phyloP scores from a whole-genome alignment of 1,284 basidiomycete genomes.

The Trametes pubescens region DNA sequence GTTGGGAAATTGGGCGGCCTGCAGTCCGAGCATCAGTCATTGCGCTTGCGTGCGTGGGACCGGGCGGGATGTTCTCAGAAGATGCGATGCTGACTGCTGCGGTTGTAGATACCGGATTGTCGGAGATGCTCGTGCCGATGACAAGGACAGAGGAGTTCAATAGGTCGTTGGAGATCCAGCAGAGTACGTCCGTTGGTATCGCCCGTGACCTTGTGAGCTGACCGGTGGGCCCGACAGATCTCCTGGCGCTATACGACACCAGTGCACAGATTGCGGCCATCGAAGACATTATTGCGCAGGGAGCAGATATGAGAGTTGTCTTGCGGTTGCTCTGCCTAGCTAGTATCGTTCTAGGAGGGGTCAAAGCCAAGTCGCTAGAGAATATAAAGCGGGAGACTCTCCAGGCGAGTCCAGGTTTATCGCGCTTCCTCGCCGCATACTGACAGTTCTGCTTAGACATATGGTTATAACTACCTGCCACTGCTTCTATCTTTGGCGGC shows the following conservation, averaged over 20 bases:
- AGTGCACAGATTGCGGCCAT: conserved; percentile 80
- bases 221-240: conserved; percentile 57
- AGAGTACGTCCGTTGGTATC: conserved; percentile 65
- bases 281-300: conserved; percentile 88
- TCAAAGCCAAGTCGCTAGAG: conserved; percentile 90
- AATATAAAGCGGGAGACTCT: conserved; percentile 91
- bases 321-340: conserved; percentile 88
- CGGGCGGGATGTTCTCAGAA: conserved; percentile 12
- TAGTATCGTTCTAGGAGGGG: conserved; percentile 83
- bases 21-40: conserved; percentile 89
- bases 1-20: conserved; percentile 94
- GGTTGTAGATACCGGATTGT: conserved; percentile 85
- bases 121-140: conserved; percentile 88
- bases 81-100: conserved; percentile 3
- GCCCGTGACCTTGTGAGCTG: not conserved
- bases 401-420: conserved; percentile 61
- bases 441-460: conserved; percentile 62
- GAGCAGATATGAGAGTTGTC: conserved; percentile 80
- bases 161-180: conserved; percentile 93
- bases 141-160: conserved; percentile 93
- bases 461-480: conserved; percentile 91
- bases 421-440: conserved; percentile 5
- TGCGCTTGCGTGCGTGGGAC: conserved; percentile 79
- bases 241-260: conserved; percentile 90
- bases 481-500: conserved; percentile 84